These are phyloP conservation scores for Aspergillus pseudoterreus DNA, from an alignment of 2,329 filamentous ascomycete genomes.

Conservation along the genomic window DNA sequence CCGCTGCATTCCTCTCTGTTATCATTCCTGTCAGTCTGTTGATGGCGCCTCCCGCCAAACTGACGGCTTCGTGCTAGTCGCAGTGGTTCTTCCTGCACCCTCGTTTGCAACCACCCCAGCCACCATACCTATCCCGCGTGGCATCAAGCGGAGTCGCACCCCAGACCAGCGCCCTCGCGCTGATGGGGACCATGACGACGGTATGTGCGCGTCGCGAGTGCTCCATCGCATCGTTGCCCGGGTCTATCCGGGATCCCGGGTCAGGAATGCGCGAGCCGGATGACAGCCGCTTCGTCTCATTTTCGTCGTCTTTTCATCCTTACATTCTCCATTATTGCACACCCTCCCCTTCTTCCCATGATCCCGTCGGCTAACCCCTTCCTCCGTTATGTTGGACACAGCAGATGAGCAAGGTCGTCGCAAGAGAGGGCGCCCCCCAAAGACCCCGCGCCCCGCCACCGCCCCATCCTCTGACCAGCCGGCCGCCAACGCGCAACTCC, in stretches of 20 bases:
- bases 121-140: constrained; percentile 56
- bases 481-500: constrained; percentile 28
- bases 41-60: constrained; percentile 28
- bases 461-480: constrained; percentile 31
- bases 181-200: constrained; percentile 65
- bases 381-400: constrained; percentile 5
- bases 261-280: constrained; percentile 1
- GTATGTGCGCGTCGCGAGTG: constrained; percentile 55
- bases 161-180: constrained; percentile 59
- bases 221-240: constrained; percentile 21
- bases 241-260: constrained; percentile 12
- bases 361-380: constrained; percentile 15
- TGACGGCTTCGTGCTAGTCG: constrained; percentile 34
- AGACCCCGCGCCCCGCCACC: constrained; percentile 40
- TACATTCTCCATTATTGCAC: constrained; percentile 1
- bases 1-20: constrained; percentile 2
- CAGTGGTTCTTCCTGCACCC: constrained; percentile 31
- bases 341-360: not conserved
- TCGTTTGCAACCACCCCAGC: constrained; percentile 37
- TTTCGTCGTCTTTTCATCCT: constrained; percentile 2
- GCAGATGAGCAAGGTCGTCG: constrained; percentile 43
- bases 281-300: constrained; percentile 16
- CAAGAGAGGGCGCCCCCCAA: constrained; percentile 50
- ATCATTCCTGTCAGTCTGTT: constrained; percentile 13
- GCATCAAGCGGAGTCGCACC: constrained; percentile 76